Base-by-base conservation (phyloP, 2,329 filamentous ascomycete species). In the Ophiostoma quercus region DNA sequence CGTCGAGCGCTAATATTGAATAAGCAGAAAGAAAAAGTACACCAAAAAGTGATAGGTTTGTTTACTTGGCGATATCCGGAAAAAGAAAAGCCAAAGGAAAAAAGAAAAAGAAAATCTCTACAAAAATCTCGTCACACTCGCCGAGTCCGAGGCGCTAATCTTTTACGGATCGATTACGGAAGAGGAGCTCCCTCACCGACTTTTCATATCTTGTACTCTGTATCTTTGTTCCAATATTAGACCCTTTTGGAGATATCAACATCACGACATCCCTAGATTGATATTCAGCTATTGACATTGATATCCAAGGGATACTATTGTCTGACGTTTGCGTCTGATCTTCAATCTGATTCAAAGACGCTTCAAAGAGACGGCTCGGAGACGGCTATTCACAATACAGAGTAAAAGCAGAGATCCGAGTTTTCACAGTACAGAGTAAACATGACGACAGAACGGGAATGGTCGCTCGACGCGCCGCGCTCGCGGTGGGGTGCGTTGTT, bases 401-500 rank as follows among this genome's bases (percentile, higher is more conserved):
- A 11, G 3, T 11, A 29, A 29, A 2, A 29, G 39, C 12, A 41
- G 39, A 14, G 12, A 41, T n/a, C 2, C 29, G 32, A 19, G 14
- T 37, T 12, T 37, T 34, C n/a, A 7, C n/a, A 11, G 34, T 8
- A 34, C 25, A 34, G 8, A 34, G 60, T 65, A 65, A 65, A 39
- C 32, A 65, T 39, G 34, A 65, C 60, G 60, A 32, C 63, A n/a
- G 16, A 66, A 43, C 8, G 8, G 63, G 63, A 39, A 66, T 41
- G 39, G 34, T 34, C 34, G 39, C n/a, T 34, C 6, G 22, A 41
- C 37, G 65, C 65, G 65, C 37, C 65, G 65, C 65, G 63, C 41
- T 41, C 29, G 62, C 22, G 65, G 65, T 66, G 65, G 65, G 65
- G 65, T 66, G n/a, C 37, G 11, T 66, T 66, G 65, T 66, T 47